phyloP scores from a whole-genome alignment of 2,329 filamentous ascomycete genomes.

The Diaporthe destruens region DNA sequence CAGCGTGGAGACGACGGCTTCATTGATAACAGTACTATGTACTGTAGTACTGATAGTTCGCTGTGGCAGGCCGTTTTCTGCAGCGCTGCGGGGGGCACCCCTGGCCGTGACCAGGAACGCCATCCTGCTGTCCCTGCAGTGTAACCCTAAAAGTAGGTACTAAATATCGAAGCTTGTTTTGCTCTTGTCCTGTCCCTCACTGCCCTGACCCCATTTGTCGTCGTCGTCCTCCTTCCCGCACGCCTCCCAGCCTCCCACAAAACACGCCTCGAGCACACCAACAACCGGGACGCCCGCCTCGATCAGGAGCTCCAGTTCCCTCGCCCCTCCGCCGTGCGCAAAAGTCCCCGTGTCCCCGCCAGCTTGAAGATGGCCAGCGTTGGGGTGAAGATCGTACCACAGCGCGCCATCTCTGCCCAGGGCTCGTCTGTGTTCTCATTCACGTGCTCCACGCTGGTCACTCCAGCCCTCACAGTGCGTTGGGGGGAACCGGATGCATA shows the following conservation, averaged over 20 bases:
- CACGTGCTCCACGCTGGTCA: slow-evolving; percentile 62
- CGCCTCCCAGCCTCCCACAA: slow-evolving; percentile 66
- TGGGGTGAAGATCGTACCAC: slow-evolving; percentile 64
- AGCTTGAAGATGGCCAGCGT: slow-evolving; percentile 62
- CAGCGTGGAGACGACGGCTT: not conserved
- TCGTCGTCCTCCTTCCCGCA: slow-evolving; percentile 56
- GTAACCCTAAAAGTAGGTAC: not conserved
- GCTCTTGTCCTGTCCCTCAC: not conserved
- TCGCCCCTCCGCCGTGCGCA: slow-evolving; percentile 63
- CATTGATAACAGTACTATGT: not conserved
- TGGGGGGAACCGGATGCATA: slow-evolving; percentile 56
- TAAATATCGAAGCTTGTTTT: slow-evolving; percentile 1
- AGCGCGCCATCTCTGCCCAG: slow-evolving; percentile 58
- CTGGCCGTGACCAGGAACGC: slow-evolving; percentile 14
- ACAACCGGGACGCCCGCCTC: slow-evolving; percentile 62
- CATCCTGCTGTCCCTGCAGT: slow-evolving; percentile 14
- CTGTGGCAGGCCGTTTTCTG: too few relatives aligned
- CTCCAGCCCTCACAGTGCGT: slow-evolving; percentile 56
- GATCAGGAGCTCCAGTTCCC: slow-evolving; percentile 67
- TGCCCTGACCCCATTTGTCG: not conserved
- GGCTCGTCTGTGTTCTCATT: slow-evolving; percentile 54
- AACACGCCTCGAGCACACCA: slow-evolving; percentile 63
- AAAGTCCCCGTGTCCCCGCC: slow-evolving; percentile 65
- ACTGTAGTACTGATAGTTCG: too few relatives aligned
- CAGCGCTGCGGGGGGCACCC: not conserved